Conservation (phyloP, 495 filamentous ascomycete genomes). For the Xylaria flabelliformis region DNA sequence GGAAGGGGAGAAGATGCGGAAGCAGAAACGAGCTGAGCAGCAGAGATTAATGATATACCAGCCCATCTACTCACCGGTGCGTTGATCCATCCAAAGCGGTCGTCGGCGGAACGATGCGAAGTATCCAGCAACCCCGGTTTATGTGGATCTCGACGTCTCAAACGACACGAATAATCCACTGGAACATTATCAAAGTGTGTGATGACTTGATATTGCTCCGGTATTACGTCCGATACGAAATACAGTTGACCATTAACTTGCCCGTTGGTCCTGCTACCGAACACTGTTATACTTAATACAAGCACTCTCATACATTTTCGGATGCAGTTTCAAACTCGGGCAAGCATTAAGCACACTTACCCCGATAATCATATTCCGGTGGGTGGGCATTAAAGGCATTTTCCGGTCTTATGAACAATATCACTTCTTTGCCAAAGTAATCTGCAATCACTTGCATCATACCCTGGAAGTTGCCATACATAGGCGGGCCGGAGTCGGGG, state of each 20-base stretch:
- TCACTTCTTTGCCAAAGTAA: constrained; percentile 1
- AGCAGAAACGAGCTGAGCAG: not conserved
- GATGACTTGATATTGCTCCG: not conserved
- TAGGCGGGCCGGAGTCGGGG: not conserved
- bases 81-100: not conserved
- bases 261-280: not conserved
- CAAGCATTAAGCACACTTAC: constrained; percentile 1
- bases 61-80: not conserved
- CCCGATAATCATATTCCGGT: not conserved
- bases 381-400: not conserved
- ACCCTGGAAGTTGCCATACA: not conserved
- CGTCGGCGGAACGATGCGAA: not conserved
- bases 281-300: constrained; percentile 1
- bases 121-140: not conserved
- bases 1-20: not conserved
- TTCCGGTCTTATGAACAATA: not conserved
- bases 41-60: not conserved
- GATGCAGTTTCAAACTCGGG: too few species aligned
- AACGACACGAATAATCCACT: not conserved
- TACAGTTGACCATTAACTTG: not conserved
- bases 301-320: not conserved
- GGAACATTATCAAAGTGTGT: not conserved
- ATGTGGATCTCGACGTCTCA: not conserved
- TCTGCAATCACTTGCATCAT: constrained; percentile 14
- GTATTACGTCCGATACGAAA: not conserved